phyloP scores from a whole-genome alignment of 306 rosid species.

The Quercus cerris region DNA sequence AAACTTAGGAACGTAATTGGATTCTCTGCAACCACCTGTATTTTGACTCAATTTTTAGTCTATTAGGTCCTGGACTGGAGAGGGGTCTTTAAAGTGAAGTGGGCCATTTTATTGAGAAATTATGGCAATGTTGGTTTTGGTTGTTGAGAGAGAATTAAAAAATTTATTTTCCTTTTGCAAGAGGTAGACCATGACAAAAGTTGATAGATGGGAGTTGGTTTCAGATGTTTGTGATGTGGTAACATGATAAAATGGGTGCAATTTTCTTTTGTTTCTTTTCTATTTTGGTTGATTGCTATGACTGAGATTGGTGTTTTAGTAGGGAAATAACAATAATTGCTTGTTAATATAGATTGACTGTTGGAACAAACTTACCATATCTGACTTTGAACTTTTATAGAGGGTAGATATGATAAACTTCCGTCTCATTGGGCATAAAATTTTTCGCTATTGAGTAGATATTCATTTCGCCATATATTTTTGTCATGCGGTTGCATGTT shows the following conservation, averaged over 20 bases:
- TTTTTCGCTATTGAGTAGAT: not conserved
- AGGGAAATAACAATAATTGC: not conserved
- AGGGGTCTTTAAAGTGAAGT: too few species aligned
- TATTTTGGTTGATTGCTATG: not conserved
- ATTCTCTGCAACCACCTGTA: too few species aligned
- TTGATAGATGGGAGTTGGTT: not conserved
- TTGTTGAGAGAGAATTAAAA: too few species aligned
- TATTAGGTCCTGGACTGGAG: too few species aligned
- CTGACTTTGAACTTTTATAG: too few species aligned
- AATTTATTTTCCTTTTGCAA: too few species aligned
- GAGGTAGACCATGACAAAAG: not conserved
- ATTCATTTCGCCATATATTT: too few species aligned
- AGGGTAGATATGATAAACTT: not conserved
- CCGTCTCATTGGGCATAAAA: not conserved
- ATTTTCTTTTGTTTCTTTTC: not conserved
- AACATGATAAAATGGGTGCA: not conserved
- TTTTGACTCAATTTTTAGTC: too few species aligned
- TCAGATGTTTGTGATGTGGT: not conserved
- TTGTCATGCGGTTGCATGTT: too few species aligned
- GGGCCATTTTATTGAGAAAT: too few species aligned
- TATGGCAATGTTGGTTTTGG: too few species aligned
- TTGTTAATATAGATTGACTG: not conserved
- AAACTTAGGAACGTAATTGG: too few species aligned
- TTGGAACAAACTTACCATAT: not conserved
- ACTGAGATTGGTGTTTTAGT: not conserved